Evolutionary conservation across 2,329 filamentous ascomycete genomes (phyloP), one percentile per base, ranked within the genome.

Genomic region (Trichoderma afroharzianum): DNA sequence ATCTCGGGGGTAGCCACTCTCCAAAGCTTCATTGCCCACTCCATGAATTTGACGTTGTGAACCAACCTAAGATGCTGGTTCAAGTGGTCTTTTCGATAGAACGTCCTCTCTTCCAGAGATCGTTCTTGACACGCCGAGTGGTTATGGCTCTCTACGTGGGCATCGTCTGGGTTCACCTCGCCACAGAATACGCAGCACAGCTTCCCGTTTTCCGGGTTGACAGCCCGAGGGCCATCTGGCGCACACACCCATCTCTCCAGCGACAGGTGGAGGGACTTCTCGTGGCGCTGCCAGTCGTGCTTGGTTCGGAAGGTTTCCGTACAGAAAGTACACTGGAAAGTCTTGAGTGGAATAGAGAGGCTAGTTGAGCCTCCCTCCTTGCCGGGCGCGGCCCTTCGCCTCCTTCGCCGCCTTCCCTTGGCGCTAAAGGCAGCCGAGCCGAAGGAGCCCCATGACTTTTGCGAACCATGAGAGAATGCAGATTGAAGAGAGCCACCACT

Each of bases 251-350:
- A 93, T 71, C 85, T 85, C 81, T 88, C 89, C 0, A 91, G 87
- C 7, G 88, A 93, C 75, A 88, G 80, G 78, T 88, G 91, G 74
- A 90, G 82, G 64, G 89, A 90, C 75, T 91, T 91, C 76, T 93
- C 91, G 78, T 93, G 91, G 72, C 91, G 84, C 76, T 91, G 88
- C 89, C 89, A 91, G 79, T 91, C 89, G 76, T 91, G 88, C 78
- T 91, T 91, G 4, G 89, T 91, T 74, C 88, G 84, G 79, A 91
- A 91, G 0, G 88, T 90, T 74, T 91, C 88, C 7, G 89, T 91
- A 78, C 89, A 91, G 83, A 91, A 91, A 73, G 89, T 91, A 79
- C 89, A 91, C 79, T 91, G 89, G 79, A 87, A 90, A 2, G 87
- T 88, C 76, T 88, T 88, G 71, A 86, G 81, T 3, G 85, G 86